Evolutionary conservation across 257 asterid species (phyloP), one percentile per base, ranked within the genome.

Genomic region (Nyctanthes arbortristis): DNA sequence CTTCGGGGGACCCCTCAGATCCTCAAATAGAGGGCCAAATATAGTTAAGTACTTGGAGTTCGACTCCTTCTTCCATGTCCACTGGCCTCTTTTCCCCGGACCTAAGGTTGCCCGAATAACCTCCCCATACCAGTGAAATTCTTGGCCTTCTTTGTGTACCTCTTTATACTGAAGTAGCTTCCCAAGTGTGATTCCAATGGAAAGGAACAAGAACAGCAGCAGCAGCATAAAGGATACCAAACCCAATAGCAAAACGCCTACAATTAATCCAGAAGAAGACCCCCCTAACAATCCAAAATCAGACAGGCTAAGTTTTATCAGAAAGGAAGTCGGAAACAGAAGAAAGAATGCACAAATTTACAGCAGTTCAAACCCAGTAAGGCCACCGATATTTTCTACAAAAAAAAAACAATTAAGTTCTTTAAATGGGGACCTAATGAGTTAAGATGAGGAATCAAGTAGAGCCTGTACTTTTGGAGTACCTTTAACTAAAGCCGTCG

Each of bases 81-180:
- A 93, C 52, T 91, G 99, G 73, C 99, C 99, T 82, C 95, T 69
- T 80, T 93, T 93, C 5, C 97, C 99, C 0, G 97, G 99, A 52
- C 99, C 97, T 36, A 93, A 73, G 16, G 96, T 89, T 3, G 84
- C 96, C 25, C 99, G 89, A 36, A 93, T 67, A 7, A 93, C 69
- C 70, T 93, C 99, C 68, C 91, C 96, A 70, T 91, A 93, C 97
- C 97, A 93, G 73, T 89, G 96, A 64, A 82, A 86, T 59, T 67
- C 52, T 74, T 78, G 80, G 5, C 92, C 96, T 56, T 39, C 96
- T 49, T 84, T 84, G 77, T 91, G 99, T n/a, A 93, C 90, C 55
- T 93, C 99, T 68, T 91, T 89, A 67, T 93, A 93, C 63, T 93
- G 97, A 70, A 93, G 91, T 27, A 91, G 89, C 84, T 85, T 93